Conservation (phyloP, 345 rosid genomes). For the Aquilaria sinensis region DNA sequence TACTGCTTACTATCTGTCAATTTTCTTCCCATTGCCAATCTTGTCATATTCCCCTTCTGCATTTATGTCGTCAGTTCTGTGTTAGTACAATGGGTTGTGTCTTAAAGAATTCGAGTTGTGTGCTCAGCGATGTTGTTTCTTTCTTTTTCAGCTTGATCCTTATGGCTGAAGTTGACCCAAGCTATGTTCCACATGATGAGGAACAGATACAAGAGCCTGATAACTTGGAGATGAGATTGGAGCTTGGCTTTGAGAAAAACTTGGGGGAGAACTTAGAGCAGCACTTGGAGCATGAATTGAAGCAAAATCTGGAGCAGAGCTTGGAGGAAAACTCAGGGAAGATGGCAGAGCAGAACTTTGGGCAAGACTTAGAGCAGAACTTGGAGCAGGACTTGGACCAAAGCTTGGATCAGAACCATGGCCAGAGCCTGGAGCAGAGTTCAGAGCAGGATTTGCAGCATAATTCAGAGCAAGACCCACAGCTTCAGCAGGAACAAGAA, state of each 20-base stretch:
- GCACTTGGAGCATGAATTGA: background rate
- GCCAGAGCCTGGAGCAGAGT: slow-evolving; percentile 17
- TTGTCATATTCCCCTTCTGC: no score
- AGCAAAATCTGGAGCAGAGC: background rate
- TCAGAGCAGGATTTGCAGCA: slow-evolving; percentile 30
- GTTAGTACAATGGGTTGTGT: no score
- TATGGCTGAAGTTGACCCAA: slow-evolving; percentile 23
- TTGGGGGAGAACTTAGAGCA: background rate
- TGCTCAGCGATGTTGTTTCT: no score
- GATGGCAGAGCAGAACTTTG: background rate
- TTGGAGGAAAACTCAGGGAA: background rate
- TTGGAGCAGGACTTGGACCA: slow-evolving; percentile 8
- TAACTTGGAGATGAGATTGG: slow-evolving; percentile 5
- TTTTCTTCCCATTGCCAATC: no score
- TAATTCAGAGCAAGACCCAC: slow-evolving; percentile 15
- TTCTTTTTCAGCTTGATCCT: background rate
- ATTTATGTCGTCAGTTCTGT: no score
- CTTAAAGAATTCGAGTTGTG: no score
- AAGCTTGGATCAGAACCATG: slow-evolving; percentile 7
- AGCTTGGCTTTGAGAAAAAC: background rate
- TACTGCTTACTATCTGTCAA: no score
- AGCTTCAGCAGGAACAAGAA: background rate
- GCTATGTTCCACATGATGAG: slow-evolving; percentile 3
- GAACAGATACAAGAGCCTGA: slow-evolving; percentile 9
- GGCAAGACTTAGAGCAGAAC: background rate